phyloP scores from a whole-genome alignment of 2,329 filamentous ascomycete genomes.

The Diaporthe nobilis region DNA sequence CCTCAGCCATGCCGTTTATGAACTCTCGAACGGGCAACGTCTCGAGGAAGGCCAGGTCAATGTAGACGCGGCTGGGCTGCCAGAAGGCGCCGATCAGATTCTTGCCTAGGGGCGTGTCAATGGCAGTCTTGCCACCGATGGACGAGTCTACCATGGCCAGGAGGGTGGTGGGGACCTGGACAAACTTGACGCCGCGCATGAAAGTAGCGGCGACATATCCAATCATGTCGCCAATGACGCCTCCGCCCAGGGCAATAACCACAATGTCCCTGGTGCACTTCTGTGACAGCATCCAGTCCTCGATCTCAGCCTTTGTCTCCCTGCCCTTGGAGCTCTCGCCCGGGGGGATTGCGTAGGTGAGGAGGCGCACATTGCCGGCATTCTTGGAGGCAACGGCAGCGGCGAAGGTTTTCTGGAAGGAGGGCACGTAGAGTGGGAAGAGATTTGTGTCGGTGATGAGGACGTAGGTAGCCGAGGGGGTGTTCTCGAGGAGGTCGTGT shows the following conservation, averaged over 20 bases:
- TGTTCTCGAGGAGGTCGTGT: slow-evolving; percentile 82
- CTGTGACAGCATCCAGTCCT: slow-evolving; percentile 95
- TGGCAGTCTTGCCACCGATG: slow-evolving; percentile 98
- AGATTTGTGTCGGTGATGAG: slow-evolving; percentile 98
- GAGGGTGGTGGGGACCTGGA: slow-evolving; percentile 95
- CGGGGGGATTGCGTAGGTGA: slow-evolving; percentile 89
- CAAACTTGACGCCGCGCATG: slow-evolving; percentile 96
- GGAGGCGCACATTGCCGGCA: slow-evolving; percentile 71
- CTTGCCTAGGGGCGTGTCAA: slow-evolving; percentile 96
- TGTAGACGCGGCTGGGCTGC: slow-evolving; percentile 95
- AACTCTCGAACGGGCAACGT: slow-evolving; percentile 93
- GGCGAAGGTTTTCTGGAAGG: slow-evolving; percentile 79
- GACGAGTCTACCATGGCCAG: slow-evolving; percentile 98
- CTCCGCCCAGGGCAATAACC: slow-evolving; percentile 93
- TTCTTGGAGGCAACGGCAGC: slow-evolving; percentile 52
- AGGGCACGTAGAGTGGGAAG: slow-evolving; percentile 82
- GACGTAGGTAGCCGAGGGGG: slow-evolving; percentile 91
- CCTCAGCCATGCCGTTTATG: slow-evolving; percentile 99
- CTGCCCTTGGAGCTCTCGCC: slow-evolving; percentile 95
- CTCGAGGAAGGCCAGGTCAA: slow-evolving; percentile 92
- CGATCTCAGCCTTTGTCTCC: slow-evolving; percentile 93
- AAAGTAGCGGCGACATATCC: slow-evolving; percentile 98
- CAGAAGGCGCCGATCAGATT: slow-evolving; percentile 97
- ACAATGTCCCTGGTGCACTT: slow-evolving; percentile 96
- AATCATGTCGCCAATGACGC: slow-evolving; percentile 98